Evolutionary conservation across 371 early-diverging fungal genomes (phyloP).

Genomic region (Entomophthora muscae): DNA sequence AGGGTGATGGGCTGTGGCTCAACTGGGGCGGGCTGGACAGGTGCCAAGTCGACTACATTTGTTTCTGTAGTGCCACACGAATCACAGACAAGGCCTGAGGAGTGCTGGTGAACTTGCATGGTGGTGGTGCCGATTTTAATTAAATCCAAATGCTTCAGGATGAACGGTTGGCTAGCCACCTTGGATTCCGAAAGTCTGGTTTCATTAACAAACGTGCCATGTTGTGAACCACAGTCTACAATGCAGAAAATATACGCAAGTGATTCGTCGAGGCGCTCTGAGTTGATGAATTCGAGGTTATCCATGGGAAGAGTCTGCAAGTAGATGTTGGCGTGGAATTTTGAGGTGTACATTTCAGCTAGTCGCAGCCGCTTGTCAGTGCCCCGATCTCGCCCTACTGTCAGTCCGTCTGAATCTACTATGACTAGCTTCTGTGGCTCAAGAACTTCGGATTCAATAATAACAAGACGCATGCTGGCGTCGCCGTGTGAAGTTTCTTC

Average conservation of each 20-base stretch:
- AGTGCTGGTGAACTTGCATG: constrained; percentile 27
- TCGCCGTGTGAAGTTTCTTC: background rate
- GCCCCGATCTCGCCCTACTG: background rate
- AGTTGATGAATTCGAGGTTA: background rate
- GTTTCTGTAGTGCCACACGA: constrained; percentile 20
- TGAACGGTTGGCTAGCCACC: constrained; percentile 21
- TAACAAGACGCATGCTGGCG: constrained; percentile 1
- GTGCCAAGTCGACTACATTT: constrained; percentile 19
- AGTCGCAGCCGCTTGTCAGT: constrained; percentile 1
- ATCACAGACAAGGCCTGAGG: constrained; percentile 22
- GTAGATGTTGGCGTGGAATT: constrained; percentile 3
- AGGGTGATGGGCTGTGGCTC: constrained; percentile 9
- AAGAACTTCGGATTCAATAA: constrained; percentile 7
- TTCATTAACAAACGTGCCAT: constrained; percentile 30
- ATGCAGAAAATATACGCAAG: constrained; percentile 18
- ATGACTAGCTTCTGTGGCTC: background rate
- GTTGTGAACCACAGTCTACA: constrained; percentile 29
- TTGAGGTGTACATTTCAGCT: background rate
- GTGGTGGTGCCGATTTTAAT: constrained; percentile 21
- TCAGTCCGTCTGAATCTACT: constrained; percentile 1
- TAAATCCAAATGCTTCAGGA: constrained; percentile 20
- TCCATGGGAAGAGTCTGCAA: background rate
- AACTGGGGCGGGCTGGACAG: constrained; percentile 10
- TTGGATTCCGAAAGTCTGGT: constrained; percentile 25
- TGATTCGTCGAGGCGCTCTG: background rate